phyloP scores from a whole-genome alignment of 140 eudicot species.

The Erigeron philadelphicus region DNA sequence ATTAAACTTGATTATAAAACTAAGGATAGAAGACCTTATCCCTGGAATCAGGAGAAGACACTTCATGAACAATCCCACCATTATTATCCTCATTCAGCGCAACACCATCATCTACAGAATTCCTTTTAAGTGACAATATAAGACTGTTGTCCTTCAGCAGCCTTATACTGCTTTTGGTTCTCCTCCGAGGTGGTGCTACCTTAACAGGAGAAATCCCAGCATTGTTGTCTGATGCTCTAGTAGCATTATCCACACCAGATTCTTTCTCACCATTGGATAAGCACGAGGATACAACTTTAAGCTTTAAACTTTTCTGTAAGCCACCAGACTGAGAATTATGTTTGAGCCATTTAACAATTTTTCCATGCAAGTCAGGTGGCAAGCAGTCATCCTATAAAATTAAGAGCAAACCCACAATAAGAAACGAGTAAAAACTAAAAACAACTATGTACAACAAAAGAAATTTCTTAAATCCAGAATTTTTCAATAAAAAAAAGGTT shows the following conservation, averaged over 20 bases:
- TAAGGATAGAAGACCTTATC: background rate
- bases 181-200: constrained; percentile 63
- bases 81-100: constrained; percentile 30
- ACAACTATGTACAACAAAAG: background rate
- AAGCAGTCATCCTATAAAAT: constrained; percentile 55
- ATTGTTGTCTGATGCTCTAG: constrained; percentile 37
- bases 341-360: constrained; percentile 58
- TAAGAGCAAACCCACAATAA: constrained; percentile 1
- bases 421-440: background rate
- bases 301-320: constrained; percentile 47
- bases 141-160: constrained; percentile 44
- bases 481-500: background rate
- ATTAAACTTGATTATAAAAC: background rate
- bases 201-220: constrained; percentile 59
- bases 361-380: constrained; percentile 49
- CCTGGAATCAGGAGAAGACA: constrained; percentile 27
- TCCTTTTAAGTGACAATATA: constrained; percentile 38
- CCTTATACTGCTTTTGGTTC: constrained; percentile 55
- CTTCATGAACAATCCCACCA: constrained; percentile 31
- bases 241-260: constrained; percentile 35
- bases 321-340: constrained; percentile 50
- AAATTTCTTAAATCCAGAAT: background rate
- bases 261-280: constrained; percentile 42
- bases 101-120: constrained; percentile 32
- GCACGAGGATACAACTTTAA: constrained; percentile 42